Evolutionary conservation across 2,329 filamentous ascomycete genomes (phyloP).

Genomic region (Thelonectria olida): DNA sequence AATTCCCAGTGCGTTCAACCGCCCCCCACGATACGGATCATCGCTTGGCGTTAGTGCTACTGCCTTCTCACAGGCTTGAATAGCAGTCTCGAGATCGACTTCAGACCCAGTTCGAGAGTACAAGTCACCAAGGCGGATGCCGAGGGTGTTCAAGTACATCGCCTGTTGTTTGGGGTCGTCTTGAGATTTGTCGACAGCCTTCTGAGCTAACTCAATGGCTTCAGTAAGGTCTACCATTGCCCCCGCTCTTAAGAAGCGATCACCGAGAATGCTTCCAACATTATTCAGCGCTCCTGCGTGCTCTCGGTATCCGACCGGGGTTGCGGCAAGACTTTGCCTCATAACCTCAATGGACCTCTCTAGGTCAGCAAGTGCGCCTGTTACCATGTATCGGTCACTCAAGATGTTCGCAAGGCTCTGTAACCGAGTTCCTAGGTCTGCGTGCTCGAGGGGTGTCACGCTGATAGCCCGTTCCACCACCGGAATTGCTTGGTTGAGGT

Average conservation of each 20-base stretch:
- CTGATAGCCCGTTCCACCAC: background rate
- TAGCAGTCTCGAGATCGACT: background rate
- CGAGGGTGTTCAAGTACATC: constrained; percentile 1
- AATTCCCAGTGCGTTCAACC: background rate
- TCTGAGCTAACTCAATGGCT: background rate
- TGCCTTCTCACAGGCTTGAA: background rate
- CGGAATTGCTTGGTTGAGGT: background rate
- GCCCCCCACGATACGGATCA: background rate
- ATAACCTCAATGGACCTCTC: constrained; percentile 2
- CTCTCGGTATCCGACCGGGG: background rate
- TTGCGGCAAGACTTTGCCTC: background rate
- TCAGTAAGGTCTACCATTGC: background rate
- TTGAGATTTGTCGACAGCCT: background rate
- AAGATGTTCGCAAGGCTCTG: background rate
- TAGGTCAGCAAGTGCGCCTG: background rate
- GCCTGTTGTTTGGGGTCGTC: background rate
- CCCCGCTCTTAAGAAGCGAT: background rate
- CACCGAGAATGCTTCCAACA: background rate
- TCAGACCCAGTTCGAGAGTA: background rate
- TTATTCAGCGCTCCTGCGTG: background rate
- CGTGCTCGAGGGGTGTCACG: background rate
- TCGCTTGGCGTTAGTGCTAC: background rate
- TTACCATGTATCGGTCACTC: background rate
- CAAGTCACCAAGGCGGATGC: background rate
- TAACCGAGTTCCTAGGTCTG: background rate